Conservation (phyloP, 345 rosid genomes). For the Brassica rapa region DNA sequence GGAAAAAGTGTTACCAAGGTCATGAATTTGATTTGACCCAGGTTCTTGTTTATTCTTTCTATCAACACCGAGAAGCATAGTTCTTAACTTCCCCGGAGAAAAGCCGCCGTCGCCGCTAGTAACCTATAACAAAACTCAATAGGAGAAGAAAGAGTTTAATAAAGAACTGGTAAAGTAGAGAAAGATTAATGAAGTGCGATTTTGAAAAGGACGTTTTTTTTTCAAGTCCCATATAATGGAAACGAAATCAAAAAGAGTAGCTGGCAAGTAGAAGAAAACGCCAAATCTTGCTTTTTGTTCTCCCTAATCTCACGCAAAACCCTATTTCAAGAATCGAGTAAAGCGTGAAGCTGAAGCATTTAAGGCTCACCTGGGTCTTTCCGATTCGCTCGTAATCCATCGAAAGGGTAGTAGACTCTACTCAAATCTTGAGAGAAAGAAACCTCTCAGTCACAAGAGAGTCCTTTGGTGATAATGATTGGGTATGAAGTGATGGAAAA, state of each 20-base stretch:
- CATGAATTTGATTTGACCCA: constrained; percentile 47
- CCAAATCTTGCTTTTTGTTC: constrained; percentile 26
- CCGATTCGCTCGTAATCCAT: constrained; percentile 93
- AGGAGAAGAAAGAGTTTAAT: neutral
- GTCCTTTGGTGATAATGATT: constrained; percentile 24
- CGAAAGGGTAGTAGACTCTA: constrained; percentile 11
- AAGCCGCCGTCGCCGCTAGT: constrained; percentile 70
- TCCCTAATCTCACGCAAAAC: constrained; percentile 26
- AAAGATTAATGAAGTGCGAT: constrained; percentile 9
- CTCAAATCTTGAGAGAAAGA: constrained; percentile 34
- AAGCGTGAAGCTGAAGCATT: constrained; percentile 35
- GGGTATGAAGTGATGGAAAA: neutral
- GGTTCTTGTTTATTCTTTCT: constrained; percentile 64
- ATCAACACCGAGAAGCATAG: constrained; percentile 67
- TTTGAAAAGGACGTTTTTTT: constrained; percentile 18
- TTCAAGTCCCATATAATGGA: neutral
- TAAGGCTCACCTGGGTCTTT: constrained; percentile 56
- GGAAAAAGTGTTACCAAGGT: constrained; percentile 46
- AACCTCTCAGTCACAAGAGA: constrained; percentile 3
- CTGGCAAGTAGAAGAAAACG: neutral
- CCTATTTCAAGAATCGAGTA: constrained; percentile 24
- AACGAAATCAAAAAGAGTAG: constrained; percentile 17
- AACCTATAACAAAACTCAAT: constrained; percentile 35
- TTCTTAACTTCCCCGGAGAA: constrained; percentile 77
- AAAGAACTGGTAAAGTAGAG: neutral